These are phyloP conservation scores for Flueggea neowawraea DNA, from an alignment of 441 rosid species.

Conservation along the genomic window DNA sequence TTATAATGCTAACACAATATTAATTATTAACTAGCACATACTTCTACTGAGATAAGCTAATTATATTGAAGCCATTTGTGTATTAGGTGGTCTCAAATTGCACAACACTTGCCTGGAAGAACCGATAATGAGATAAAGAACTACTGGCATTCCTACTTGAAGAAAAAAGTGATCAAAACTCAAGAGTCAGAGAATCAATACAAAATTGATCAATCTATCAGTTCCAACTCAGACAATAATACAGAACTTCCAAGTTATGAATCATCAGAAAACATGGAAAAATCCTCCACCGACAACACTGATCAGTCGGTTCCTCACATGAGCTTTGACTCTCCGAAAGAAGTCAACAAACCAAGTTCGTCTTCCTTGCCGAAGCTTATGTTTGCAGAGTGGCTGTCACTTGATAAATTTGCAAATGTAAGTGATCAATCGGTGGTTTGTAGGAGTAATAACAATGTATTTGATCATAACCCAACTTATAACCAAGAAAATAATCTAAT, in stretches of 20 bases:
- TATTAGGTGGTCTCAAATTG: conserved; percentile 79
- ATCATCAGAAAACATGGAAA: conserved; percentile 19
- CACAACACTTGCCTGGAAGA: conserved; percentile 73
- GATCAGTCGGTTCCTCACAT: conserved; percentile 18
- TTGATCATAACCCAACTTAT: conserved; percentile 19
- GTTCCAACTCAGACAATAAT: conserved; percentile 21
- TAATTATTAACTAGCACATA: too few species aligned
- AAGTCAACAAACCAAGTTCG: conserved; percentile 11
- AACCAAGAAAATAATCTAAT: conserved; percentile 14
- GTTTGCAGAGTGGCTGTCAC: conserved; percentile 77
- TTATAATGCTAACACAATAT: too few species aligned
- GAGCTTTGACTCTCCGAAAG: conserved; percentile 17
- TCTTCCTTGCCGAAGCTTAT: conserved; percentile 45
- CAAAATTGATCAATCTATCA: conserved; percentile 14
- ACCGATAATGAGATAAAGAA: conserved; percentile 94
- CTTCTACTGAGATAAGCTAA: too few species aligned
- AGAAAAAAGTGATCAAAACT: conserved; percentile 46
- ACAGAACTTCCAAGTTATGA: conserved; percentile 27
- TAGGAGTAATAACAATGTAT: conserved; percentile 5
- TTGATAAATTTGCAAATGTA: conserved; percentile 25
- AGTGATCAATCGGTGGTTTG: conserved; percentile 12
- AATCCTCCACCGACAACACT: conserved; percentile 2
- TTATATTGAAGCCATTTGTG: neutral
- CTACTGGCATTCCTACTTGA: conserved; percentile 84
- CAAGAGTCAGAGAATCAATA: conserved; percentile 9